phyloP scores from a whole-genome alignment of 192 early-diverging fungal genomes.

The Coemansia brasiliensis region DNA sequence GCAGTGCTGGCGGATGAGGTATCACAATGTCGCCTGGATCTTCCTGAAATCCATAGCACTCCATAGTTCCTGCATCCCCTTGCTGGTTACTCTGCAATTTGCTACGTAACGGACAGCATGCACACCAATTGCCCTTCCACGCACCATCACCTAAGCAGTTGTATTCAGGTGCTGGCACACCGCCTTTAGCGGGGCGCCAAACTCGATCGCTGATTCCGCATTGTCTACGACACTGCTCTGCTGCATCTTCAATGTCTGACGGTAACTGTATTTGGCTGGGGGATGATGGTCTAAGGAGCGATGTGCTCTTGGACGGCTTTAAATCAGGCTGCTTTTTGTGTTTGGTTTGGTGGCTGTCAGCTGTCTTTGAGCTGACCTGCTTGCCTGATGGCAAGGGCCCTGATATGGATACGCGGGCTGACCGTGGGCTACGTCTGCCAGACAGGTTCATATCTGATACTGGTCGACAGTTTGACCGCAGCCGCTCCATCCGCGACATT shows the following conservation, averaged over 20 bases:
- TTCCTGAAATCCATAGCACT: conserved; percentile 43
- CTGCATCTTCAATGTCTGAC: conserved; percentile 42
- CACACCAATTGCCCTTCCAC: conserved; percentile 51
- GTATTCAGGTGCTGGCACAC: conserved; percentile 18
- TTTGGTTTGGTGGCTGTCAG: too few species aligned
- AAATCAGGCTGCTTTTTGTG: not conserved
- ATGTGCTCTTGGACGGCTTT: conserved; percentile 22
- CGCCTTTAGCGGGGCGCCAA: conserved; percentile 25
- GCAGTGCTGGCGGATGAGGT: conserved; percentile 44
- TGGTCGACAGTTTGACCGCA: conserved; percentile 40
- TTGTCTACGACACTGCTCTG: conserved; percentile 17
- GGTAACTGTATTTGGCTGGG: not conserved
- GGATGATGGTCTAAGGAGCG: conserved; percentile 5
- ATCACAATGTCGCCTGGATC: conserved; percentile 49
- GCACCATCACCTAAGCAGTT: conserved; percentile 13
- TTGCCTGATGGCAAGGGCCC: not conserved
- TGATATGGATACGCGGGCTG: not conserved
- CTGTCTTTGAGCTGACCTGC: not conserved
- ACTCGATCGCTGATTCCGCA: conserved; percentile 13
- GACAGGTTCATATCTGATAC: conserved; percentile 33
- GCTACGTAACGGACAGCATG: conserved; percentile 41
- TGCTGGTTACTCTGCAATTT: conserved; percentile 7
- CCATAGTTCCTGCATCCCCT: not conserved
- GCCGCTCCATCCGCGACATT: conserved; percentile 21
- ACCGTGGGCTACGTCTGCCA: conserved; percentile 9